phyloP scores from a whole-genome alignment of 129 eudicot species.

The Saposhnikovia divaricata region DNA sequence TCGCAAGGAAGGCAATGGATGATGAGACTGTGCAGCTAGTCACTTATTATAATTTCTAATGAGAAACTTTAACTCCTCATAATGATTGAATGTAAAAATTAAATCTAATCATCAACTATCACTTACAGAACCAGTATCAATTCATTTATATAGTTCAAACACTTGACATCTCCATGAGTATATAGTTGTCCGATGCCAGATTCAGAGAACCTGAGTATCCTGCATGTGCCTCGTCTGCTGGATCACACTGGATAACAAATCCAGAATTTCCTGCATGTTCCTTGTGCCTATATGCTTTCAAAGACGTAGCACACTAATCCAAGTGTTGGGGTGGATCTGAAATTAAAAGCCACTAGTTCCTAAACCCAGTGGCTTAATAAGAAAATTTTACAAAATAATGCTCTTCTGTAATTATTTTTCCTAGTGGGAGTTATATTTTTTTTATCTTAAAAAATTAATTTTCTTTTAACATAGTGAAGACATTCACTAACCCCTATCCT shows the following conservation, averaged over 20 bases:
- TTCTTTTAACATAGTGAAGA: neutral
- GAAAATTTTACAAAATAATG: neutral
- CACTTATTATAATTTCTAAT: neutral
- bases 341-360: neutral
- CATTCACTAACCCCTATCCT: neutral
- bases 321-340: neutral
- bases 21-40: neutral
- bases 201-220: neutral
- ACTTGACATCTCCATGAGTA: neutral
- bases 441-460: neutral
- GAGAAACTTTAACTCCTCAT: neutral
- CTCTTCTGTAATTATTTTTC: neutral
- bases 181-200: neutral
- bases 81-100: neutral
- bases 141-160: neutral
- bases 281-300: neutral
- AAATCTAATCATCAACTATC: neutral
- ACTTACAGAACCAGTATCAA: neutral
- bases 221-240: neutral
- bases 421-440: neutral
- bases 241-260: neutral
- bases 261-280: neutral
- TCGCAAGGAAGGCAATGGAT: neutral
- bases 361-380: neutral
- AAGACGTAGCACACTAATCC: neutral